Evolutionary conservation across 2,329 filamentous ascomycete genomes (phyloP).

Genomic region (Microdochium bolleyi): DNA sequence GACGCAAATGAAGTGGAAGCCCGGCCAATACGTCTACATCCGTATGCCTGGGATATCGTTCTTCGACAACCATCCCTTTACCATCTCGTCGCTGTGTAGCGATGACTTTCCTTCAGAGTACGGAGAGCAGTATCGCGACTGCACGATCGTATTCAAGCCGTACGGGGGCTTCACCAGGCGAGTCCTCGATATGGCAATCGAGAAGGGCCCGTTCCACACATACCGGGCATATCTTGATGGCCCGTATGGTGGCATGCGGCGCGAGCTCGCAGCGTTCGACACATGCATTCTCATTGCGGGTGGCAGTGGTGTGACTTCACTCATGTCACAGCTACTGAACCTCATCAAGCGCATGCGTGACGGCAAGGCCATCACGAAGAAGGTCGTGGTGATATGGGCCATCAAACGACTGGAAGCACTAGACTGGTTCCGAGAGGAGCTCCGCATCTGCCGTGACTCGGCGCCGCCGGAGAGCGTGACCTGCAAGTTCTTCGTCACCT

Average conservation of each 20-base stretch:
- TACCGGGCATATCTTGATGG: constrained; percentile 91
- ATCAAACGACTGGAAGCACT: constrained; percentile 86
- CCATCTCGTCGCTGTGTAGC: constrained; percentile 85
- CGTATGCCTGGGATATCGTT: constrained; percentile 88
- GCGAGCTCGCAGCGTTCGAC: constrained; percentile 85
- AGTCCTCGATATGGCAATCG: constrained; percentile 73
- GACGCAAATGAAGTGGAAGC: constrained; percentile 86
- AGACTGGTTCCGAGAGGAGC: constrained; percentile 96
- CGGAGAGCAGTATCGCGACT: constrained; percentile 79
- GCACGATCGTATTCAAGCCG: constrained; percentile 84
- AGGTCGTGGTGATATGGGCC: constrained; percentile 89
- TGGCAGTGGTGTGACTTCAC: constrained; percentile 87
- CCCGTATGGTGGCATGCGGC: constrained; percentile 89
- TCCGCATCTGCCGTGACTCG: constrained; percentile 82
- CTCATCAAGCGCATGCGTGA: constrained; percentile 96
- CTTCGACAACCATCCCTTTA: constrained; percentile 93
- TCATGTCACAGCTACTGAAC: constrained; percentile 84
- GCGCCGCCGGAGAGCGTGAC: constrained; percentile 83
- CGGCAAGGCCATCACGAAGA: constrained; percentile 85
- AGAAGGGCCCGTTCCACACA: constrained; percentile 83
- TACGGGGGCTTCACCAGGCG: constrained; percentile 85
- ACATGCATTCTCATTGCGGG: constrained; percentile 90
- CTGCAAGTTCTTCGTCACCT: constrained; percentile 92
- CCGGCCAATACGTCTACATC: constrained; percentile 90
- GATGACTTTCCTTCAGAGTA: constrained; percentile 91